Base-by-base conservation (phyloP, 148 eudicot species). In the Pouteria glomerata region DNA sequence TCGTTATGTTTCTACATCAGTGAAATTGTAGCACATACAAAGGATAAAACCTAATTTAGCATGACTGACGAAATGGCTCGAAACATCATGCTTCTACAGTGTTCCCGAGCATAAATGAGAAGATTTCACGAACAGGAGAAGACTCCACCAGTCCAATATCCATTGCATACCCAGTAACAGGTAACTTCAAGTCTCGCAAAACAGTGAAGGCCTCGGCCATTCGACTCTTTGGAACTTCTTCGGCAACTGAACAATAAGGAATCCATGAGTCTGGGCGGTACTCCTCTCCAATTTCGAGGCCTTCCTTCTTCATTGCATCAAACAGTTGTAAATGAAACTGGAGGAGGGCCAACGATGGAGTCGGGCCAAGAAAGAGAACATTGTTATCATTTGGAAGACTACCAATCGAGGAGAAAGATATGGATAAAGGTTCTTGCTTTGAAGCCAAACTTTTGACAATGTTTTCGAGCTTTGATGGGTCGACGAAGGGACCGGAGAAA, bases 151-250 rank as follows among this genome's bases (percentile, higher is more conserved):
- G 11, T 26, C 69, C 76, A 27, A 73, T 73, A 63, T 73, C 76
- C 69, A 75, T 84, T 1, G 84, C 98, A 74, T 85, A 88, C 48
- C 98, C 98, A 71, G 57, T 45, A 31, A 93, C 87, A 1, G 94
- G 98, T 84, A 93, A 71, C 86, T 93, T 93, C 86, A 93, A 74
- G 61, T 90, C 96, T 64, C 93, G 73, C 79, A 93, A 82, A 47
- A 93, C 87, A 21, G 83, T 77, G 52, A 93, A 85, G 13, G 98
- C 96, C 80, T 93, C 98, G 0, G 85, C 91, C 79, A 90, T 78
- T 45, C 96, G 77, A 74, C 55, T 75, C 74, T 73, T 91, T 7
- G 88, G 85, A 67, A 89, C 89, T 16, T 84, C 85, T 62, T 87
- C 88, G 39, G 95, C 97, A 71, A 89, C 89, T 0, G 93, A 86